Percentiles rank a stretch among this genome's conserved stretches.
Evolutionary conservation across 306 rosid genomes (phyloP).

Genomic region (Citrullus colocynthis): DNA sequence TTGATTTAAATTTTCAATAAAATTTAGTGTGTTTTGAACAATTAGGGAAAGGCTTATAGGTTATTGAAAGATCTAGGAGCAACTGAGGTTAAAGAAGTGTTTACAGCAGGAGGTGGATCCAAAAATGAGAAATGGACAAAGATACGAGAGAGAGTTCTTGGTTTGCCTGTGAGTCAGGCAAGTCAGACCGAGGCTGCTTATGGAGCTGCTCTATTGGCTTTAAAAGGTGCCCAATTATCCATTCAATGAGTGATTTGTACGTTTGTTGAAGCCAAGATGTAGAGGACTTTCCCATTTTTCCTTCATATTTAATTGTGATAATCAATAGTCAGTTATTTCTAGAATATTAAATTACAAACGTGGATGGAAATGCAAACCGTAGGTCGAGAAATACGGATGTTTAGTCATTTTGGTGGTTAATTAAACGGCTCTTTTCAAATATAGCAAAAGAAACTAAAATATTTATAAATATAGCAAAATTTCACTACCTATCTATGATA

Average conservation of each 20-base stretch:
- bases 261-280: not conserved
- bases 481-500: no score
- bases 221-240: constrained; percentile 32
- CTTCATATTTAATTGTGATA: no score
- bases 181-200: constrained; percentile 74
- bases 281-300: no score
- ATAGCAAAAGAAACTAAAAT: no score
- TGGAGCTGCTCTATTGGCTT: constrained; percentile 83
- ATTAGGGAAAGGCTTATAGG: constrained; percentile 61
- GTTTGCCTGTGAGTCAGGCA: constrained; percentile 61
- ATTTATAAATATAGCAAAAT: no score
- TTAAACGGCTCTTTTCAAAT: no score
- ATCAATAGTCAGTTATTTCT: not conserved
- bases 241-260: not conserved
- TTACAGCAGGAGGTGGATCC: constrained; percentile 81
- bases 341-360: not conserved
- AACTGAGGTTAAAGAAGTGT: constrained; percentile 52
- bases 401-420: no score
- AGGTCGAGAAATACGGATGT: no score
- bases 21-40: not conserved
- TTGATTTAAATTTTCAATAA: no score
- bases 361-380: not conserved
- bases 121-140: constrained; percentile 68
- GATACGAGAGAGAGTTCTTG: constrained; percentile 74
- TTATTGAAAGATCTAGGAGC: constrained; percentile 70